phyloP scores from a whole-genome alignment of 192 early-diverging fungal species.

The Dissophora ornata region DNA sequence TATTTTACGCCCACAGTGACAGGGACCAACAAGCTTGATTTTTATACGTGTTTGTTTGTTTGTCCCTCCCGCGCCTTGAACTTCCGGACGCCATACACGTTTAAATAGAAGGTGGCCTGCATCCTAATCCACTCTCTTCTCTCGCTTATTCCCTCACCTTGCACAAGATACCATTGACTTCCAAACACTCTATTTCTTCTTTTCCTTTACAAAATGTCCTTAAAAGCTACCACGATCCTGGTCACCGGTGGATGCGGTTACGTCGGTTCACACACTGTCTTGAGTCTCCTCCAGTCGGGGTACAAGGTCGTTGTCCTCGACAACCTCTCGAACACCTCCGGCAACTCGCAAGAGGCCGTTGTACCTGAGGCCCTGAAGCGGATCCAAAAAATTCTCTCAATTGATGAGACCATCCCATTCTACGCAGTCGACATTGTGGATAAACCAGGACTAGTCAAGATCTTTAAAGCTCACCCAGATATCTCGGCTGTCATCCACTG shows the following conservation, averaged over 20 bases:
- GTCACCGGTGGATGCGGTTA: constrained; percentile 88
- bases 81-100: no score
- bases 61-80: no score
- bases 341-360: constrained; percentile 1
- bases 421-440: constrained; percentile 85
- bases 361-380: constrained; percentile 35
- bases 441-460: constrained; percentile 66
- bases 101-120: no score
- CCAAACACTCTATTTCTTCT: no score
- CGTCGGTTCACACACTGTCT: constrained; percentile 93
- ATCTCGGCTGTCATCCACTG: constrained; percentile 86
- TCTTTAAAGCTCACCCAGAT: constrained; percentile 77
- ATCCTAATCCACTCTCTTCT: no score
- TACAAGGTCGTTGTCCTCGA: constrained; percentile 93
- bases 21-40: no score
- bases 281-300: constrained; percentile 78
- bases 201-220: constrained; percentile 6
- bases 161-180: no score
- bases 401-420: constrained; percentile 66
- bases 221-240: constrained; percentile 43
- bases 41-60: no score
- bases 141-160: no score
- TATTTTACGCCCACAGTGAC: no score
- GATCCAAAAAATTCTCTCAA: constrained; percentile 17
- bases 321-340: constrained; percentile 84